Evolutionary conservation across 495 filamentous ascomycete species (phyloP).

Genomic region (Massariosphaeria phaeospora): DNA sequence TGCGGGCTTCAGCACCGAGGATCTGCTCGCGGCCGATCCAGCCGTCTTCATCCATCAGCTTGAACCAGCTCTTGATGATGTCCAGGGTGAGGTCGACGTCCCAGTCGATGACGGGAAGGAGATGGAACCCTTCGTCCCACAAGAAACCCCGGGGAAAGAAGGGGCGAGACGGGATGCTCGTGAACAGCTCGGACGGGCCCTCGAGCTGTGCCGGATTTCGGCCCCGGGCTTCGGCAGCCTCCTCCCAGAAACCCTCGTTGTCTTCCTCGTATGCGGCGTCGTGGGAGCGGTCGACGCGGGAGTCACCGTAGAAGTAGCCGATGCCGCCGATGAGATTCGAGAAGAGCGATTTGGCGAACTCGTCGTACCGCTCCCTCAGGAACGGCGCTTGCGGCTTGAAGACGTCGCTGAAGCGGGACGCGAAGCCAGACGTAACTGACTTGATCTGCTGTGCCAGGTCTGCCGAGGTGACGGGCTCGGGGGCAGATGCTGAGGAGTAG

Average conservation of each 20-base stretch:
- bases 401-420: slow-evolving; percentile 65
- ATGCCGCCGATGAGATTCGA: slow-evolving; percentile 93
- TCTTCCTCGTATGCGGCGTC: slow-evolving; percentile 91
- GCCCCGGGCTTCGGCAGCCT: slow-evolving; percentile 68
- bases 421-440: slow-evolving; percentile 60
- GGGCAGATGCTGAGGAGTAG: slow-evolving; percentile 75
- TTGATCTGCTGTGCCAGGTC: slow-evolving; percentile 66
- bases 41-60: slow-evolving; percentile 90
- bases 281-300: slow-evolving; percentile 83
- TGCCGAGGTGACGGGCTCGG: slow-evolving; percentile 55
- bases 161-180: slow-evolving; percentile 84
- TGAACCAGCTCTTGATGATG: slow-evolving; percentile 93
- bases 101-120: slow-evolving; percentile 88
- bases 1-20: slow-evolving; percentile 85
- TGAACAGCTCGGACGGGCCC: slow-evolving; percentile 85
- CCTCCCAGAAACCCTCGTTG: slow-evolving; percentile 96
- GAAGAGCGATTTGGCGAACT: slow-evolving; percentile 83
- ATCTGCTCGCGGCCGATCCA: slow-evolving; percentile 99
- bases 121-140: slow-evolving; percentile 97
- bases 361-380: slow-evolving; percentile 61
- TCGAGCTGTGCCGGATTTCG: slow-evolving; percentile 63
- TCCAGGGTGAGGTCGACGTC: slow-evolving; percentile 85
- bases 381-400: slow-evolving; percentile 76
- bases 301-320: slow-evolving; percentile 87
- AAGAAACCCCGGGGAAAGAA: slow-evolving; percentile 97